Conservation (phyloP, 176 grass and related monocot species). For the Lolium perenne region DNA sequence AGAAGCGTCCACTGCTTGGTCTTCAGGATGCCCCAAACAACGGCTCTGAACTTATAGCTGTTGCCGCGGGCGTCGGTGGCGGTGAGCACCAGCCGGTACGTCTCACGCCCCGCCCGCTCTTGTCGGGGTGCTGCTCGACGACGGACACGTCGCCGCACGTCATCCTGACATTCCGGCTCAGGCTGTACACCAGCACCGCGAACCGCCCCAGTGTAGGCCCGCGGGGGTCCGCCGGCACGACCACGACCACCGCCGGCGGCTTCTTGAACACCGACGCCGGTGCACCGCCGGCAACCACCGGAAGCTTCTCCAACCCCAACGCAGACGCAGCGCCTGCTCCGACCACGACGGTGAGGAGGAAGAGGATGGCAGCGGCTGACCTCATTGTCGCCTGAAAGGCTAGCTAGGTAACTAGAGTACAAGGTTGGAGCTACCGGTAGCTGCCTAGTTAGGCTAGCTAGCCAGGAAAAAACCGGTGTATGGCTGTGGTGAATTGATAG, state of each 20-base stretch:
- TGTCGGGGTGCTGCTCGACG: not conserved
- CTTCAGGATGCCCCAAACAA: constrained; percentile 49
- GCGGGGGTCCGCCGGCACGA: constrained; percentile 27
- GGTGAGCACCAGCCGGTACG: constrained; percentile 44
- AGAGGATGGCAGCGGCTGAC: not conserved
- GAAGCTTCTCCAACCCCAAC: too few species aligned
- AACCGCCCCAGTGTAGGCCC: constrained; percentile 36
- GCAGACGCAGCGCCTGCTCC: not conserved
- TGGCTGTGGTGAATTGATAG: constrained; percentile 13
- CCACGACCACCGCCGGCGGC: not conserved
- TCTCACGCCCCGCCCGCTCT: constrained; percentile 35
- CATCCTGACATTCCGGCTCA: constrained; percentile 32
- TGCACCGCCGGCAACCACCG: not conserved
- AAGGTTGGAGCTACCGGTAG: too few species aligned
- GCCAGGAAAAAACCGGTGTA: not conserved
- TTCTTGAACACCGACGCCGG: not conserved
- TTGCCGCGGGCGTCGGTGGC: constrained; percentile 14
- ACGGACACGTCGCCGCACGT: constrained; percentile 32
- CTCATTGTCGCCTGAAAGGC: constrained; percentile 22
- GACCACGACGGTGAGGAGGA: not conserved
- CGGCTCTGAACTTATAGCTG: not conserved
- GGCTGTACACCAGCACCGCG: constrained; percentile 54
- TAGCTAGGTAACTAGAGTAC: not conserved
- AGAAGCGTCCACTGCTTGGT: constrained; percentile 48
- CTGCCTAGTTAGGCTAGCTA: not conserved